Base-by-base conservation (phyloP, 176 grass and related monocot species). In the Eragrostis curvula region DNA sequence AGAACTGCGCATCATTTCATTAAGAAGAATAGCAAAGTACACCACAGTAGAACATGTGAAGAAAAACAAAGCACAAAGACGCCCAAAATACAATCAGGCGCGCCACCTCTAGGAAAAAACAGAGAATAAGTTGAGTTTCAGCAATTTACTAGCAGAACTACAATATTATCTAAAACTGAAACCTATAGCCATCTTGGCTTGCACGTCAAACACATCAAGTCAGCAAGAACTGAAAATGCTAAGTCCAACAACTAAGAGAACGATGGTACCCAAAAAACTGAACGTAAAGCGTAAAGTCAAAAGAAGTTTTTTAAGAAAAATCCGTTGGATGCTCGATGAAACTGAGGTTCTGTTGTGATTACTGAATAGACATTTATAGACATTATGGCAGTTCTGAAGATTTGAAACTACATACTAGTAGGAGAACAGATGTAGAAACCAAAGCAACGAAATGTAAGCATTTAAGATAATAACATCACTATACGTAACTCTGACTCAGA, bases 321-420 rank as follows among this genome's bases (percentile, higher is more conserved):
- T 68, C 13, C 70, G 48, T 32, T 48, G 15, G 5, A 55, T 0
- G 67, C 40, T 67, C 12, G 47, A 6, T 29, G 21, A 32, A 68
- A 74, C 21, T 1, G 1, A 61, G 15, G 1, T 41, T 63, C 72
- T 49, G 16, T 7, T 75, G 17, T 81, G 24, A 21, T 73, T 7
- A 40, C 23, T 68, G 32, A 43, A 65, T 3, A 28, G 43, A 4
- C 73, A 59, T 16, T 73, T 36, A 44, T 40, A 9, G 28, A 68
- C 8, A 57, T 53, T 56, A 72, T 20, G 32, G 6, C 42, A 36
- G 39, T 74, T 66, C 8, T 9, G 39, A 47, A 14, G 30, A 58
- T 73, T 29, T 67, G 46, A 58, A 27, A 36, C 25, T 39, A 4
- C 14, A 74, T 56, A 40, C 78, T 65, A 65, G 36, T 63, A 73